Percentiles rank a stretch among this genome's conserved stretches.
Evolutionary conservation across 768 basidiomycete genomes (phyloP).

Genomic region (Lentinula aciculospora): DNA sequence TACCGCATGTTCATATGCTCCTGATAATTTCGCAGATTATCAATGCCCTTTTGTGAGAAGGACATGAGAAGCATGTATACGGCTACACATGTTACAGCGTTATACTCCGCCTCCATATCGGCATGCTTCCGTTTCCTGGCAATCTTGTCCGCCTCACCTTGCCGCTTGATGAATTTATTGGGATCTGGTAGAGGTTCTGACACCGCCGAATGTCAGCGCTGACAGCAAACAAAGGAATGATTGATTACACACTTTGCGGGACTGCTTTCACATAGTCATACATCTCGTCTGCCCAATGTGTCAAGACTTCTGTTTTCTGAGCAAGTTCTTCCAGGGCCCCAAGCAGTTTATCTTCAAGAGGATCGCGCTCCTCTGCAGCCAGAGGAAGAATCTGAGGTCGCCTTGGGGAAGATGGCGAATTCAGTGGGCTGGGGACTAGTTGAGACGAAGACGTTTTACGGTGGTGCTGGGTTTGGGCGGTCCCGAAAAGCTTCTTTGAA

Average conservation of each 20-base stretch:
- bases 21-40: conserved; percentile 71
- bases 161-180: conserved; percentile 61
- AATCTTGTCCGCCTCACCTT: conserved; percentile 67
- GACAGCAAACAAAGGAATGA: not conserved
- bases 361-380: conserved; percentile 49
- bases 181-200: conserved; percentile 81
- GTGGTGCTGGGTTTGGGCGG: conserved; percentile 20
- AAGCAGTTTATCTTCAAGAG: conserved; percentile 81
- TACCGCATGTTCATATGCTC: conserved; percentile 79
- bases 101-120: conserved; percentile 75
- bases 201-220: conserved; percentile 3
- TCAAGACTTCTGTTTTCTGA: conserved; percentile 92
- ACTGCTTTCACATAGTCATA: conserved; percentile 82
- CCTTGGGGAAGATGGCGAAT: conserved; percentile 48
- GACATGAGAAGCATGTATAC: conserved; percentile 89
- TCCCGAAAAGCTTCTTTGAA: conserved; percentile 76
- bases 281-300: conserved; percentile 94
- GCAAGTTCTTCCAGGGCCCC: conserved; percentile 80
- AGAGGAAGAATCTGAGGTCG: conserved; percentile 48
- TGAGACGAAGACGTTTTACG: conserved; percentile 18
- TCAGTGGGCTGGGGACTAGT: conserved; percentile 32
- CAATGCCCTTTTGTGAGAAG: conserved; percentile 91
- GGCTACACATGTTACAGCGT: conserved; percentile 81
- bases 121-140: conserved; percentile 66
- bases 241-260: conserved; percentile 62